phyloP scores from a whole-genome alignment of 768 basidiomycete genomes.

The Serendipita indica region DNA sequence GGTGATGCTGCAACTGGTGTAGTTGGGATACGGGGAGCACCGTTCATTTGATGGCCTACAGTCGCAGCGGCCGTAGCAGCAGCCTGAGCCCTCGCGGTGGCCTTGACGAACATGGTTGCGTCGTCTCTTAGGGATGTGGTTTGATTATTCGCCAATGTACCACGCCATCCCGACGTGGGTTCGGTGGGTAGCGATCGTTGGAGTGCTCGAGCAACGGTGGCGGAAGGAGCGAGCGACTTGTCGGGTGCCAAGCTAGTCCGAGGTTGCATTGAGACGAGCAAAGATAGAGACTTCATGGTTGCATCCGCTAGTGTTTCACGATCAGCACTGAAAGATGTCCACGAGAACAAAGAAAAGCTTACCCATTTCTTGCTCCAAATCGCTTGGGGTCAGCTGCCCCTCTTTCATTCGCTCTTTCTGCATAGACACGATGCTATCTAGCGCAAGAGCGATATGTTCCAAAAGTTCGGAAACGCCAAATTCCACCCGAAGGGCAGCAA shows the following conservation, averaged over 20 bases:
- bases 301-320: constrained; percentile 43
- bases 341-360: constrained; percentile 18
- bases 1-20: not conserved
- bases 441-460: constrained; percentile 46
- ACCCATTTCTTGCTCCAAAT: constrained; percentile 74
- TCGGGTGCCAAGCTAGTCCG: constrained; percentile 31
- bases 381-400: constrained; percentile 17
- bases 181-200: constrained; percentile 52
- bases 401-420: not conserved
- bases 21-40: not conserved
- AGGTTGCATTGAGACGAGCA: constrained; percentile 59
- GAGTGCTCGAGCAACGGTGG: constrained; percentile 50
- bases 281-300: constrained; percentile 51
- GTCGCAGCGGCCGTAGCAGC: not conserved
- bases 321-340: not conserved
- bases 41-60: not conserved
- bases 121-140: constrained; percentile 57
- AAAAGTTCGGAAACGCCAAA: constrained; percentile 53
- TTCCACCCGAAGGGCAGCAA: constrained; percentile 52
- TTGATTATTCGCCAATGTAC: constrained; percentile 46
- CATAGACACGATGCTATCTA: constrained; percentile 34
- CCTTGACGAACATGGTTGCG: constrained; percentile 51
- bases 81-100: constrained; percentile 16
- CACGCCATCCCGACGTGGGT: constrained; percentile 54
- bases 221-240: constrained; percentile 43